These are phyloP conservation scores for Cercophora newfieldiana DNA, from an alignment of 495 filamentous ascomycete genomes.

Conservation along the genomic window DNA sequence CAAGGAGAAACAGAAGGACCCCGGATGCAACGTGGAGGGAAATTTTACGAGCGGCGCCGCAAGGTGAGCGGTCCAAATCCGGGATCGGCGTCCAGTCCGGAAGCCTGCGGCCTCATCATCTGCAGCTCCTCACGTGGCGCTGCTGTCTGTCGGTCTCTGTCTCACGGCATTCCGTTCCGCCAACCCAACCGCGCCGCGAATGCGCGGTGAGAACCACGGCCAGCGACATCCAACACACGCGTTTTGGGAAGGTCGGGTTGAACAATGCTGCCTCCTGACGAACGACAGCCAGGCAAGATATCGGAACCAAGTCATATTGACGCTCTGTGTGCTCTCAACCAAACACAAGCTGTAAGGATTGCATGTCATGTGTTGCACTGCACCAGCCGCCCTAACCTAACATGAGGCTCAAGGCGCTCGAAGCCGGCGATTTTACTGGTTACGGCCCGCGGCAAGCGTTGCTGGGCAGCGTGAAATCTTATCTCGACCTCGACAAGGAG, in stretches of 20 bases:
- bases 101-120: not conserved
- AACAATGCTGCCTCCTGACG: constrained; percentile 1
- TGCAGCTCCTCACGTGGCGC: not conserved
- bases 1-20: not conserved
- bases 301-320: not conserved
- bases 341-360: not conserved
- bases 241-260: not conserved
- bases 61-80: not conserved
- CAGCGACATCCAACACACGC: not conserved
- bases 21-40: not conserved
- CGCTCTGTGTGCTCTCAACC: not conserved
- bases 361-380: not conserved
- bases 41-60: not conserved
- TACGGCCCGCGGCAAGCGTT: not conserved
- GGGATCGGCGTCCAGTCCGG: not conserved
- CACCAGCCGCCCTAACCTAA: not conserved
- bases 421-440: not conserved
- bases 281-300: not conserved
- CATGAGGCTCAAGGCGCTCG: not conserved
- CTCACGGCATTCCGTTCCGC: not conserved
- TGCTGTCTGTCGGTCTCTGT: not conserved
- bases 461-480: not conserved
- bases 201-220: not conserved
- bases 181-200: not conserved
- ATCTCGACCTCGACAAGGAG: not conserved